Evolutionary conservation across 1,284 basidiomycete species (phyloP).

Genomic region (Sporisorium scitamineum): DNA sequence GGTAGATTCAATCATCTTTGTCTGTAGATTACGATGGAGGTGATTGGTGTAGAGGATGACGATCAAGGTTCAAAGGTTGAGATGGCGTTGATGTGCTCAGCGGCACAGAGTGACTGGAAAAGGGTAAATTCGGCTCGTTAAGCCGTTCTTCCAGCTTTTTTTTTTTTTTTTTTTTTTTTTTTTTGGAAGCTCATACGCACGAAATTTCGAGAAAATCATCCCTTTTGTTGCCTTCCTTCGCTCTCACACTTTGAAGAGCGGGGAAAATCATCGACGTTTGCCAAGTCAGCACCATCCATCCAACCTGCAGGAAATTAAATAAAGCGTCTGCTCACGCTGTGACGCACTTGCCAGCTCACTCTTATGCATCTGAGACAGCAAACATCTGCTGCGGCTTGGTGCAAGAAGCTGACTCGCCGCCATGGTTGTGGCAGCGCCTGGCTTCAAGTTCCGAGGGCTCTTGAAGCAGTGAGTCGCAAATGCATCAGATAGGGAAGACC

Average conservation of each 20-base stretch:
- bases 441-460: too few species aligned
- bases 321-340: neutral
- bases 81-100: slow-evolving; percentile 8
- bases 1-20: slow-evolving; percentile 12
- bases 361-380: neutral
- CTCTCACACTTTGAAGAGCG: neutral
- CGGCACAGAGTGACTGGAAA: neutral
- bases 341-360: neutral
- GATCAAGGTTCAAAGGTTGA: neutral
- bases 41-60: neutral
- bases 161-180: too few species aligned
- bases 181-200: slow-evolving; percentile 9
- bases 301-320: neutral
- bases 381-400: neutral
- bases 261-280: neutral
- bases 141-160: neutral
- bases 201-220: slow-evolving; percentile 1
- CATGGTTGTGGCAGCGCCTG: too few species aligned
- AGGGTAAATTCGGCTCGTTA: slow-evolving; percentile 1
- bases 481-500: too few species aligned
- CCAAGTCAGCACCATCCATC: neutral
- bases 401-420: too few species aligned
- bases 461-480: too few species aligned
- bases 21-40: neutral
- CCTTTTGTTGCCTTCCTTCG: neutral